Percentiles rank a stretch among this genome's conserved stretches.
Conservation (phyloP, 164 flowering plant genomes). For the Nymphaea thermarum region DNA sequence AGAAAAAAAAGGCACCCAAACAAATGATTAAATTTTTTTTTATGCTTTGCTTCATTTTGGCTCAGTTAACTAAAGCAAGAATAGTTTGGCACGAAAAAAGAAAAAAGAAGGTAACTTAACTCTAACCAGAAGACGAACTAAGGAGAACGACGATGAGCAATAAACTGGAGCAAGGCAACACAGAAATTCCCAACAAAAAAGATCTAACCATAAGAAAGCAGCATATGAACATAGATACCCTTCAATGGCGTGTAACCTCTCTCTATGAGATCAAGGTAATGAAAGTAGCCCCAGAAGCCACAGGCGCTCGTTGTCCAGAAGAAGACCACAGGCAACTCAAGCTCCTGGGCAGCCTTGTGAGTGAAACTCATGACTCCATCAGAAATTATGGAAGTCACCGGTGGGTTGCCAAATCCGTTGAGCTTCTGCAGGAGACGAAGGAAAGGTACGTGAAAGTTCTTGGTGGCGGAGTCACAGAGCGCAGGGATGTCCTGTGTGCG, state of each 20-base stretch:
- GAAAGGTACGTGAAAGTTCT: constrained; percentile 10
- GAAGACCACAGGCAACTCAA: not conserved
- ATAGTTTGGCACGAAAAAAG: too few relatives aligned
- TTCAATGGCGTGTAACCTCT: constrained; percentile 7
- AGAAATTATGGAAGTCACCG: constrained; percentile 3
- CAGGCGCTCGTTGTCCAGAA: constrained; percentile 5
- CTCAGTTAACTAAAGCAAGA: too few relatives aligned
- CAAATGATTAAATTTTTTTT: too few relatives aligned
- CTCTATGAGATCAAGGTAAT: constrained; percentile 2
- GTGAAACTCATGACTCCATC: constrained; percentile 9
- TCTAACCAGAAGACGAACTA: too few relatives aligned
- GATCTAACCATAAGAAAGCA: too few relatives aligned
- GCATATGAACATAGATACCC: not conserved
- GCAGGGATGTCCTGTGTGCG: constrained; percentile 33
- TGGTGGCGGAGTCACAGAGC: constrained; percentile 23
- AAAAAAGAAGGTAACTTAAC: too few relatives aligned
- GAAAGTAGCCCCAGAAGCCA: constrained; percentile 3
- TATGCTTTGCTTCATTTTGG: too few relatives aligned
- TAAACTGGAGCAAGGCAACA: too few relatives aligned
- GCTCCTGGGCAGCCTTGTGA: constrained; percentile 3
- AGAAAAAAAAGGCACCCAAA: too few relatives aligned
- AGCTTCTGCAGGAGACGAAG: constrained; percentile 17
- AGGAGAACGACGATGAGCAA: too few relatives aligned
- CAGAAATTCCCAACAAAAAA: too few relatives aligned
- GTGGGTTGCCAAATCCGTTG: constrained; percentile 19